Base-by-base conservation (phyloP, 805 yeast genomes). In the Pichia scutulata region DNA sequence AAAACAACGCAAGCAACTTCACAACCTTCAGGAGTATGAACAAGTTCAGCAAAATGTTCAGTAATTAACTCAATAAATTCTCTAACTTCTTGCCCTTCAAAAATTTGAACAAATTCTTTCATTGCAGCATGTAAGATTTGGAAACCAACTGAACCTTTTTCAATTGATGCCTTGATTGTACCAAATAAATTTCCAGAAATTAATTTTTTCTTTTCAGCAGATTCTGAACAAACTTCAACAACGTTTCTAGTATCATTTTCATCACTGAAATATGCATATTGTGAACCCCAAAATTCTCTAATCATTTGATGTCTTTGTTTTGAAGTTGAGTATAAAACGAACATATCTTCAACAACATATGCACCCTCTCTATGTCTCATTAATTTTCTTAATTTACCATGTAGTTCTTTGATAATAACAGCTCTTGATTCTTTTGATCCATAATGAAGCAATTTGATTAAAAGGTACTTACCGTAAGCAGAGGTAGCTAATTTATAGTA, bases 291-390 rank as follows among this genome's bases (percentile, higher is more conserved):
- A 65, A 92, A 92, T 70, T 92, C 99, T 69, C 93, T 81, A 57
- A 92, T 81, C 86, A 92, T 90, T 69, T 88, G 96, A 50, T 80
- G 79, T 67, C 80, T 86, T 70, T 92, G 98, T 55, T 83, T 87
- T 28, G 84, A 77, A 23, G 89, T 80, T 12, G 97, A 81, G 67
- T 90, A 92, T 51, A 89, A 78, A 23, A 88, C 87, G 64, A 75
- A 92, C 61, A 88, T 74, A 74, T 92, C 99, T 70, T 92, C 98
- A 57, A 90, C 89, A 39, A 92, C 98, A 62, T 92, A 89, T 14
- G 98, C 98, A 70, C 97, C 99, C 75, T 92, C 98, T 71, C 86
- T 84, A 70, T 92, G 97, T 74, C 95, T 82, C 93, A 92, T 89
- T 52, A 92, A 74, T 69, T 89, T 92, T 66, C 97, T 78, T 61